Percentiles rank a stretch among this genome's conserved stretches.
These are phyloP conservation scores for Pleurozium schreberi DNA, from an alignment of 225 moss, liverwort and hornwort species.

Conservation along the genomic window DNA sequence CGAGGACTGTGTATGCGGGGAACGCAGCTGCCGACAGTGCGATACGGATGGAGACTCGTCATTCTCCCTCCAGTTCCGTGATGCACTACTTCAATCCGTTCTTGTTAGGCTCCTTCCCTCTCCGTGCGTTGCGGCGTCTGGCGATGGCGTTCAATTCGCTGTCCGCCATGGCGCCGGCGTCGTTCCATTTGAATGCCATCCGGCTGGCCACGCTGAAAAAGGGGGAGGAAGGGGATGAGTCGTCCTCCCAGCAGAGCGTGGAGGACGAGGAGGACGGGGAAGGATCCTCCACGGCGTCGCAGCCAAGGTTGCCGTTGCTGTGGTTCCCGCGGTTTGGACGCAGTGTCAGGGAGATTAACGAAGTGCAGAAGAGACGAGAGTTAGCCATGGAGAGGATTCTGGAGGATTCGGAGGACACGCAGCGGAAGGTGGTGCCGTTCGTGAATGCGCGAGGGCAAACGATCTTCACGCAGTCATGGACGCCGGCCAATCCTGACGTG, in stretches of 20 bases:
- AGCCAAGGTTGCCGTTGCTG: conserved; percentile 32
- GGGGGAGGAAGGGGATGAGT: conserved; percentile 9
- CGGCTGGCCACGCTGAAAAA: conserved; percentile 17
- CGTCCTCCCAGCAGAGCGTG: not conserved
- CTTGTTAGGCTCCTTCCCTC: conserved; percentile 26
- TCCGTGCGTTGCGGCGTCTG: conserved; percentile 33
- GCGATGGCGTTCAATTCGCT: conserved; percentile 46
- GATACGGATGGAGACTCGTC: conserved; percentile 12
- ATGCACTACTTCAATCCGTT: conserved; percentile 35
- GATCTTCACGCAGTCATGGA: conserved; percentile 85
- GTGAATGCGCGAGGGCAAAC: conserved; percentile 76
- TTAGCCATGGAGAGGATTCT: conserved; percentile 25
- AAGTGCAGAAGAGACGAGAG: conserved; percentile 40
- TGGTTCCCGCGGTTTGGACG: conserved; percentile 47
- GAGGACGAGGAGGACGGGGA: conserved; percentile 1
- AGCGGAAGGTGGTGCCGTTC: conserved; percentile 52
- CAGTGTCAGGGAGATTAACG: conserved; percentile 43
- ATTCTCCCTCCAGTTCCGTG: conserved; percentile 4
- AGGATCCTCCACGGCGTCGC: conserved; percentile 10
- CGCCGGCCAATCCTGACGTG: conserved; percentile 22
- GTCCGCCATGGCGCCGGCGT: conserved; percentile 33
- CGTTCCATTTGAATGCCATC: conserved; percentile 29
- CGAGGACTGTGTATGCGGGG: conserved; percentile 14
- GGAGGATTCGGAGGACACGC: conserved; percentile 18
- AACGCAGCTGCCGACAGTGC: conserved; percentile 17